Evolutionary conservation across 176 grass and related monocot genomes (phyloP), one percentile per base, ranked within the genome.

Genomic region (Musa itinerans): DNA sequence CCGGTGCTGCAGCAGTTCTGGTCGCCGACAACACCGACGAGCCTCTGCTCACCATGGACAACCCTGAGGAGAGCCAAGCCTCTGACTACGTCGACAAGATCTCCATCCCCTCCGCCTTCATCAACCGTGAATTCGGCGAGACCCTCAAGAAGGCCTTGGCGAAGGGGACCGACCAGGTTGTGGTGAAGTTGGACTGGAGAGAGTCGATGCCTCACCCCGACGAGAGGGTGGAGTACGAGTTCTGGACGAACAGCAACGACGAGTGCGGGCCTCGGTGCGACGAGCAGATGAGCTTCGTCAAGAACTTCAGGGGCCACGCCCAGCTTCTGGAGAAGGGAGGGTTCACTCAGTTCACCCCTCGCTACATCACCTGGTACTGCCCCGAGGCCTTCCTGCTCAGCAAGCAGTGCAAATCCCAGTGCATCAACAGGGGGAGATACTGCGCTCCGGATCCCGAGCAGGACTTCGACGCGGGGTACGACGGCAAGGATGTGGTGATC

Each of bases 391-490:
- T 66, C 75, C 15, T 77, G 10, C 58, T 52, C 49, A 65, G 59
- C 75, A 77, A 65, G 62, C 75, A 77, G 24, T 77, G 75, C 75
- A 65, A 77, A 24, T 9, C 59, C 25, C 75, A 77, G 75, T 76
- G 74, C 74, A 76, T 76, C 57, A 76, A 76, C 74, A 76, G 15
- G 25, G 74, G 74, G 11, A 74, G 86, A 0, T 98, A 93, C 73
- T 98, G 94, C 65, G 94, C 84, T 74, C 94, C 94, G 57, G 94
- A 98, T 80, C 94, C 94, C 24, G 94, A 98, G 24, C 79, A 78
- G 55, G 94, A 98, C 81, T 84, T 98, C 3, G 78, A 3, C 12
- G 84, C 57, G 15, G 90, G 94, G 0, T 98, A 98, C 74, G 78
- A 66, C 48, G 94, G 94, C 3, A 81, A 74, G 52, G 94, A 98